Percentiles rank a stretch among this genome's conserved stretches.
These are phyloP conservation scores for Samsoniella hepiali DNA, from an alignment of 2,329 filamentous ascomycete genomes.

Conservation along the genomic window DNA sequence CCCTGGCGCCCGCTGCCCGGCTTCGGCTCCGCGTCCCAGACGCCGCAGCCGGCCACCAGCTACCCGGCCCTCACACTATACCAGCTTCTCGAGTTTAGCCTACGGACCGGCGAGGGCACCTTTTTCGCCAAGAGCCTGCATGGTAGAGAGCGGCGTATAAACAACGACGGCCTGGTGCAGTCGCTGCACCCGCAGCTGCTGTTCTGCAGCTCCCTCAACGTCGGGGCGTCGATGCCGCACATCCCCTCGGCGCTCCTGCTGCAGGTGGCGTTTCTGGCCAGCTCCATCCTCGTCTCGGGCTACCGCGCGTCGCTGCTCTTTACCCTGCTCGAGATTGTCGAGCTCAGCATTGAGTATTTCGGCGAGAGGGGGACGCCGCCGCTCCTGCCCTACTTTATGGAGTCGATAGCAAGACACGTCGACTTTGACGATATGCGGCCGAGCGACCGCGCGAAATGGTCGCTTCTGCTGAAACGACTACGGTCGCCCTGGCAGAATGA, in stretches of 20 bases:
- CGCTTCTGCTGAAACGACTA: conserved; percentile 27
- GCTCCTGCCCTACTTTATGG: conserved; percentile 33
- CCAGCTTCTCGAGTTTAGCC: conserved; percentile 12
- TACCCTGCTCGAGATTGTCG: conserved; percentile 35
- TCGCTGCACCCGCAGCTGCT: conserved; percentile 34
- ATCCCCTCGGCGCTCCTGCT: conserved; percentile 37
- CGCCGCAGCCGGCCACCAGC: conserved; percentile 1
- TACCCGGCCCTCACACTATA: conserved; percentile 8
- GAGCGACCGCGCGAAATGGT: conserved; percentile 35
- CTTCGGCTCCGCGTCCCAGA: conserved; percentile 28
- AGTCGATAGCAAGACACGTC: conserved; percentile 33
- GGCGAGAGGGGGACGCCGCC: conserved; percentile 35
- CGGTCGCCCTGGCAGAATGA: conserved; percentile 27
- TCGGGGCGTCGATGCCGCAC: conserved; percentile 32
- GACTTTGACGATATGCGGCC: conserved; percentile 31
- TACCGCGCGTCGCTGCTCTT: conserved; percentile 36
- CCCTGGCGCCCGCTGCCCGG: conserved; percentile 58
- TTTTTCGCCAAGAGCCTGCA: conserved; percentile 20
- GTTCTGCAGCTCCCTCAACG: conserved; percentile 39
- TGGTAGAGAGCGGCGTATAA: conserved; percentile 20
- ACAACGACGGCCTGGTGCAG: conserved; percentile 31
- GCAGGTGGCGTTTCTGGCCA: conserved; percentile 37
- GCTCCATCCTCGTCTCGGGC: conserved; percentile 33
- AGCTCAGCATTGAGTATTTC: conserved; percentile 32
- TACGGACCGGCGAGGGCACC: conserved; percentile 16